Evolutionary conservation across 441 rosid species (phyloP).

Genomic region (Eruca vesicaria): DNA sequence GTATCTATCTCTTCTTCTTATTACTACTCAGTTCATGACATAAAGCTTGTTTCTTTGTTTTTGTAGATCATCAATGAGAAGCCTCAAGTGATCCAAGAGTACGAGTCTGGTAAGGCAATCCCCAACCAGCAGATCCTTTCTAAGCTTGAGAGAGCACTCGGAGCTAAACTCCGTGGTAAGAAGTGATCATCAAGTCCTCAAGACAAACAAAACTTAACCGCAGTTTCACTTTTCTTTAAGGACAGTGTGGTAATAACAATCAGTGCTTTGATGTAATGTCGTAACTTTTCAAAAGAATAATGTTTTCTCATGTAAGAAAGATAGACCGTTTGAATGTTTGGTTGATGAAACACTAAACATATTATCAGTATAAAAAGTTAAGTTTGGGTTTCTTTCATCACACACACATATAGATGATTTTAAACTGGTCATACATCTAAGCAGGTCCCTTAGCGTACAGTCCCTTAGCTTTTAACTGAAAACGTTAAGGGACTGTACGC

Average conservation of each 20-base stretch:
- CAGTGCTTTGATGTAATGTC: constrained; percentile 21
- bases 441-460: too few relatives aligned
- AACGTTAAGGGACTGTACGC: too few relatives aligned
- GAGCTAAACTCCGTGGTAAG: constrained; percentile 80
- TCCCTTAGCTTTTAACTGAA: too few relatives aligned
- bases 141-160: constrained; percentile 89
- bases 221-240: neutral
- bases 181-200: constrained; percentile 41
- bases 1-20: neutral
- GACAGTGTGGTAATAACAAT: neutral
- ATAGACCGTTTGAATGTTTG: constrained; percentile 22
- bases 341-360: constrained; percentile 13
- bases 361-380: constrained; percentile 5
- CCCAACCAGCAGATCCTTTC: constrained; percentile 84
- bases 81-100: constrained; percentile 90
- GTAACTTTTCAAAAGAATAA: neutral
- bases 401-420: neutral
- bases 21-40: neutral
- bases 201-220: neutral
- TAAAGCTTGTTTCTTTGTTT: neutral
- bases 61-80: constrained; percentile 79
- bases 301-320: constrained; percentile 25
- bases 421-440: too few relatives aligned
- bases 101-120: constrained; percentile 90
- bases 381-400: neutral